phyloP scores from a whole-genome alignment of 305 asterid species.

The Fraxinus albicans region DNA sequence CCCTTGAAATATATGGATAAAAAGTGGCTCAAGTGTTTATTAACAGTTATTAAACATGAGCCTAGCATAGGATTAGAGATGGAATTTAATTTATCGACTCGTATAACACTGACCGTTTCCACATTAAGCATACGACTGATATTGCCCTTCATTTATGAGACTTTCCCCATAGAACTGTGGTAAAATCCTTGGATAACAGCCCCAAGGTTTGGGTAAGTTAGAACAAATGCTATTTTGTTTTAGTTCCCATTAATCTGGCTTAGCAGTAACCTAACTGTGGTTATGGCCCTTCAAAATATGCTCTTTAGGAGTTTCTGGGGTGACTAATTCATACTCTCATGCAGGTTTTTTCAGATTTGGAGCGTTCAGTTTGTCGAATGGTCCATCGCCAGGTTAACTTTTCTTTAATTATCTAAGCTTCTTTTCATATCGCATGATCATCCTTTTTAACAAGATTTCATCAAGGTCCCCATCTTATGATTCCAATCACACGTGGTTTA shows the following conservation, averaged over 20 bases:
- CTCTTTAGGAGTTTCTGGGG: neutral
- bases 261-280: conserved; percentile 10
- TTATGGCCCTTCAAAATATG: neutral
- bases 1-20: neutral
- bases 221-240: neutral
- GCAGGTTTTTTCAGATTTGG: conserved; percentile 99
- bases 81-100: neutral
- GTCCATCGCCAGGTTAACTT: conserved; percentile 85
- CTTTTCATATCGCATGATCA: neutral
- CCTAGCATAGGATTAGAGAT: neutral
- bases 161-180: neutral
- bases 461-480: neutral
- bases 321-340: conserved; percentile 12
- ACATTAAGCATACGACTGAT: neutral
- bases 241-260: neutral
- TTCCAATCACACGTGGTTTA: conserved; percentile 13
- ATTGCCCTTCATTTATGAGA: neutral
- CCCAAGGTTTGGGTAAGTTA: neutral
- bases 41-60: neutral
- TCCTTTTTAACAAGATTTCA: neutral
- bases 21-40: neutral
- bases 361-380: conserved; percentile 97
- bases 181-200: neutral
- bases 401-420: conserved; percentile 20
- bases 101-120: neutral